phyloP scores from a whole-genome alignment of 768 basidiomycete species.

The Favolaschia claudopus region DNA sequence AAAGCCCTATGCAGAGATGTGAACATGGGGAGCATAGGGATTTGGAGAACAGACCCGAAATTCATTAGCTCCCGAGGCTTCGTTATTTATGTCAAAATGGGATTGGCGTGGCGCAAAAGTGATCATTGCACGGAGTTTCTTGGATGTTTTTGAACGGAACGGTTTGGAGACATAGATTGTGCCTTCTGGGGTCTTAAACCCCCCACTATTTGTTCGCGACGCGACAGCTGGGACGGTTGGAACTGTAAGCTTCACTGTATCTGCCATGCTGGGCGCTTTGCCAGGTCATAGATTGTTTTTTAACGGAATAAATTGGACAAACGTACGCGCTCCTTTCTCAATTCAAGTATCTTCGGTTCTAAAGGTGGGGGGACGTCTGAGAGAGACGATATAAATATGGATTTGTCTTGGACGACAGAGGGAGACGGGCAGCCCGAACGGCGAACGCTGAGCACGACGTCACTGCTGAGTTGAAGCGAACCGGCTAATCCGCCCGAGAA shows the following conservation, averaged over 20 bases:
- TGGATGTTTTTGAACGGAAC: slow-evolving; percentile 74
- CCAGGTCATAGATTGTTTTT: too few relatives aligned
- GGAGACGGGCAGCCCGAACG: too few relatives aligned
- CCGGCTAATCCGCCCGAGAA: too few relatives aligned
- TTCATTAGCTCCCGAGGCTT: slow-evolving; percentile 76
- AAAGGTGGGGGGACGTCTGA: too few relatives aligned
- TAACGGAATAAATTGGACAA: too few relatives aligned
- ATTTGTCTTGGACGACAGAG: too few relatives aligned
- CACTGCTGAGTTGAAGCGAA: too few relatives aligned
- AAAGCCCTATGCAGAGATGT: slow-evolving; percentile 73
- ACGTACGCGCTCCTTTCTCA: too few relatives aligned
- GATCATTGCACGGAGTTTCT: slow-evolving; percentile 82
- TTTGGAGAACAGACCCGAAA: slow-evolving; percentile 67
- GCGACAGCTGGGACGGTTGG: slow-evolving; percentile 21
- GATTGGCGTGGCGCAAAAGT: slow-evolving; percentile 90
- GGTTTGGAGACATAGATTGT: slow-evolving; percentile 80
- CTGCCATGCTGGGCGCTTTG: too few relatives aligned
- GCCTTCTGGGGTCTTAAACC: slow-evolving; percentile 64
- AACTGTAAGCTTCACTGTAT: slow-evolving; percentile 1
- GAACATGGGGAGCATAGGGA: neutral
- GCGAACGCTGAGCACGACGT: too few relatives aligned
- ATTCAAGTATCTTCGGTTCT: too few relatives aligned
- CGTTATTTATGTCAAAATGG: slow-evolving; percentile 84
- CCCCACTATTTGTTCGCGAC: slow-evolving; percentile 45
- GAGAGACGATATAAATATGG: too few relatives aligned